Base-by-base conservation (phyloP, 1,139 yeast genomes). In the Pichia sp. region DNA sequence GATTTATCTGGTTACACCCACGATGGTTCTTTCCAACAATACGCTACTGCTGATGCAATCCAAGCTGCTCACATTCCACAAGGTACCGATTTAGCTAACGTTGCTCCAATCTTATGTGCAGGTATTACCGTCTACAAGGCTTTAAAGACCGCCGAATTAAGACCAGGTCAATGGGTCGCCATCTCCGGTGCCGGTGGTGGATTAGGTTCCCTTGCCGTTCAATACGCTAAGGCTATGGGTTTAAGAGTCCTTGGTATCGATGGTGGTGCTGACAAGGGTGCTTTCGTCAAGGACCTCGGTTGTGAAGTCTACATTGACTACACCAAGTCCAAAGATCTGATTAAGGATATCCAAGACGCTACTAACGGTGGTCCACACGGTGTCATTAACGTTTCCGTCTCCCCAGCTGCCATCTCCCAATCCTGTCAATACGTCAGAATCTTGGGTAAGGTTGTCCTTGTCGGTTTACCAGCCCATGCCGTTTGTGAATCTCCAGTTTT, bases 71-170 rank as follows among this genome's bases (percentile, higher is more conserved):
- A 75, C 58, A 79, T 84, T 55, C 86, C 89, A 44, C 58, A 73
- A 57, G 85, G 83, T 50, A 72, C 85, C 38, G 86, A 83, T 61
- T 73, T 83, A 62, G 87, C 88, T 41, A 65, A 73, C 54, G 79
- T 79, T 49, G 79, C 90, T 22, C 91, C 91, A 58, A 79, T 84
- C 53, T 72, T 84, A 61, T 84, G 91, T 77, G 91, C 90, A 24
- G 91, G 91, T 72, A 80, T 84, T 61, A 84, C 90, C 36, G 90
- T 83, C 44, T 84, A 83, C 77, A 83, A 83, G 68, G 90, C 90
- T 21, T 71, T 84, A 63, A 84, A 84, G 71, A 81, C 85, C 38
- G 85, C 89, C 47, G 73, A 75, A 10, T 52, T 61, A 36, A 53
- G 67, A 53, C 79, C 89, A 39, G 90, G 90, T 56, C 79, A 83